phyloP scores from a whole-genome alignment of 1,139 yeast species.

The Candida albicans region DNA sequence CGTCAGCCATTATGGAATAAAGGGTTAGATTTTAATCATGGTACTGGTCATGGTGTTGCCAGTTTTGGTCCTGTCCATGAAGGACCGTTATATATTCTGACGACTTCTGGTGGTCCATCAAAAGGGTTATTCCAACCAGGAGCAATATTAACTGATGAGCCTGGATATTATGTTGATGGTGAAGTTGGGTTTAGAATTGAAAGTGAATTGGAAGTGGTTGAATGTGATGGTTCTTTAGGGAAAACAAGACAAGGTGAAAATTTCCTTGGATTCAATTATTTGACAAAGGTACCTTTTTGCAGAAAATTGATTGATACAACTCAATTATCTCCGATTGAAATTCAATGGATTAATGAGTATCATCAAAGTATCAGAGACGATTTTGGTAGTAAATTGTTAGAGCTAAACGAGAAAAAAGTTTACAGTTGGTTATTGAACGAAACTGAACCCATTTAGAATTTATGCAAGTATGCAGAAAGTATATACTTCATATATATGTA shows the following conservation, averaged over 20 bases:
- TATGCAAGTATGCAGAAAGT: slow-evolving; percentile 9
- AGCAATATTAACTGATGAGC: slow-evolving; percentile 54
- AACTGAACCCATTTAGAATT: slow-evolving; percentile 30
- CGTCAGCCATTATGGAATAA: slow-evolving; percentile 54
- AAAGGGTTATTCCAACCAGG: slow-evolving; percentile 42
- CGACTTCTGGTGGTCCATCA: slow-evolving; percentile 36
- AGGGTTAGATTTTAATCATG: slow-evolving; percentile 56
- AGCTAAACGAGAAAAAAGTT: slow-evolving; percentile 41
- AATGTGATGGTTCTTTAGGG: slow-evolving; percentile 31
- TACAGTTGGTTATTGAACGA: slow-evolving; percentile 41
- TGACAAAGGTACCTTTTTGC: slow-evolving; percentile 58
- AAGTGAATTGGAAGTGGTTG: slow-evolving; percentile 49
- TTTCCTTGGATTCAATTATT: slow-evolving; percentile 47
- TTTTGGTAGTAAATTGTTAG: slow-evolving; percentile 33
- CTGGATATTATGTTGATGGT: slow-evolving; percentile 55
- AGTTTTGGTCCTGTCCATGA: slow-evolving; percentile 59
- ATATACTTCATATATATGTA: slow-evolving; percentile 1
- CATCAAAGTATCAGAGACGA: slow-evolving; percentile 40
- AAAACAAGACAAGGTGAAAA: slow-evolving; percentile 35
- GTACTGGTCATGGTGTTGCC: slow-evolving; percentile 64
- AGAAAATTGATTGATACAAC: slow-evolving; percentile 42
- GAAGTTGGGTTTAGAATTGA: slow-evolving; percentile 55
- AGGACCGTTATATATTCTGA: slow-evolving; percentile 51
- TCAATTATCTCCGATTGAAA: slow-evolving; percentile 39
- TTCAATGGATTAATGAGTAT: slow-evolving; percentile 53